These are phyloP conservation scores for Candida tetrigidarum DNA, from an alignment of 1,139 yeast genomes.

Conservation along the genomic window DNA sequence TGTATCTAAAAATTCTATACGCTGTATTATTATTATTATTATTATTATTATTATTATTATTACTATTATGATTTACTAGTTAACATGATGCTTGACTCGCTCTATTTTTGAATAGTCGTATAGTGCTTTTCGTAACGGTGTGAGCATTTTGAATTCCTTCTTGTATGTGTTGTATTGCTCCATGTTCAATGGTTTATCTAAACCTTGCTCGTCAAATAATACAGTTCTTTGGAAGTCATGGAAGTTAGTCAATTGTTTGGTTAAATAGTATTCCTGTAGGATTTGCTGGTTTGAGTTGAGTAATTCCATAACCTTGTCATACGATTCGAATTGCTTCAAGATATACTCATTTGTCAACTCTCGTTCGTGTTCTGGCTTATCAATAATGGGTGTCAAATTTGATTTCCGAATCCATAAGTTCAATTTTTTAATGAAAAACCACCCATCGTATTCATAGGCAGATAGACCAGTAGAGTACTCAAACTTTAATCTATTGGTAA, in stretches of 20 bases:
- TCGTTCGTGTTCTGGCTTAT: not conserved
- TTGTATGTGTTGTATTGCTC: constrained; percentile 20
- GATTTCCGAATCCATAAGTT: constrained; percentile 32
- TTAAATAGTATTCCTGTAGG: constrained; percentile 33
- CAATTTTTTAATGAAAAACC: constrained; percentile 25
- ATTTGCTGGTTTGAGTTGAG: constrained; percentile 29
- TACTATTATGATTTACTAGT: not conserved
- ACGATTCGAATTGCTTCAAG: constrained; percentile 18
- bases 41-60: not conserved
- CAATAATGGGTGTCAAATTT: constrained; percentile 14
- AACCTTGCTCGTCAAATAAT: constrained; percentile 29
- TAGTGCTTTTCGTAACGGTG: constrained; percentile 27
- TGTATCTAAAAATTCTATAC: not conserved
- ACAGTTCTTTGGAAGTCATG: constrained; percentile 31
- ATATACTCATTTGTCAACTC: not conserved
- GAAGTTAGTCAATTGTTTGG: constrained; percentile 30
- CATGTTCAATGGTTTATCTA: constrained; percentile 20
- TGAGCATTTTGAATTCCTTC: constrained; percentile 22
- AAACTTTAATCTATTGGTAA: constrained; percentile 29
- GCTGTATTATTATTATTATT: not conserved
- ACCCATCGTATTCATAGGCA: constrained; percentile 23
- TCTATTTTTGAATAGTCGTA: constrained; percentile 30
- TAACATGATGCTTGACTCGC: constrained; percentile 23
- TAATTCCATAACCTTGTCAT: constrained; percentile 21
- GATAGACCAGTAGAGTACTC: constrained; percentile 30